Evolutionary conservation across 345 rosid genomes (phyloP).

Genomic region (Lepidium sativum): DNA sequence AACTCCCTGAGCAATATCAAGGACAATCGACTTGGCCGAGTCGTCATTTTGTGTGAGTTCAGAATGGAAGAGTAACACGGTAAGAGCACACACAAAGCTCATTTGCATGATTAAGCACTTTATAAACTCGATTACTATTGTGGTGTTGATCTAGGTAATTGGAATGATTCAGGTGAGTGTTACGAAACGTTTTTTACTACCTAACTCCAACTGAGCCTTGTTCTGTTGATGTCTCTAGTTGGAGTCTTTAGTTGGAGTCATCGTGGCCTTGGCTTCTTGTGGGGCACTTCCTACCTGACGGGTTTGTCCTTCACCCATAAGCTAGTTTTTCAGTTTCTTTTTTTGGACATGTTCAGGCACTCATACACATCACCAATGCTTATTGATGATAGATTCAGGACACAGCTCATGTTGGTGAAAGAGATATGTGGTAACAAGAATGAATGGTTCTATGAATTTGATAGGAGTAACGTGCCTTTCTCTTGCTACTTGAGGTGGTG

Average conservation of each 20-base stretch:
- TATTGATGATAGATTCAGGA: conserved; percentile 23
- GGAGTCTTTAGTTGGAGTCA: conserved; percentile 50
- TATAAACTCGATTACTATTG: not conserved
- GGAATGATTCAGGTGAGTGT: conserved; percentile 53
- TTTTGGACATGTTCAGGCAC: not conserved
- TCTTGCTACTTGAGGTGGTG: conserved; percentile 25
- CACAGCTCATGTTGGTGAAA: conserved; percentile 26
- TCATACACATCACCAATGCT: not conserved
- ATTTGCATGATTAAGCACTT: not conserved
- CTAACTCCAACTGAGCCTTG: conserved; percentile 55
- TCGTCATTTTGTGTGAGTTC: conserved; percentile 77
- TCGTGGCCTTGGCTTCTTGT: conserved; percentile 59
- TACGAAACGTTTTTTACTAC: conserved; percentile 51
- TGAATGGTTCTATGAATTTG: conserved; percentile 22
- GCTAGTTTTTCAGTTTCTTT: not conserved
- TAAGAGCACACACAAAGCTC: conserved; percentile 8
- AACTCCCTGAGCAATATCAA: conserved; percentile 69
- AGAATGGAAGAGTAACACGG: conserved; percentile 31
- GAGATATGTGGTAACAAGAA: conserved; percentile 29
- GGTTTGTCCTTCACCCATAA: conserved; percentile 32
- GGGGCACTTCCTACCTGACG: conserved; percentile 55
- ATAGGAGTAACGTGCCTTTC: conserved; percentile 25
- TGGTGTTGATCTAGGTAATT: conserved; percentile 32
- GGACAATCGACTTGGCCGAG: conserved; percentile 75
- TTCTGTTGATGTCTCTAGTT: conserved; percentile 54